Base-by-base conservation (phyloP, 805 yeast species). In the Schwanniomyces sp. region DNA sequence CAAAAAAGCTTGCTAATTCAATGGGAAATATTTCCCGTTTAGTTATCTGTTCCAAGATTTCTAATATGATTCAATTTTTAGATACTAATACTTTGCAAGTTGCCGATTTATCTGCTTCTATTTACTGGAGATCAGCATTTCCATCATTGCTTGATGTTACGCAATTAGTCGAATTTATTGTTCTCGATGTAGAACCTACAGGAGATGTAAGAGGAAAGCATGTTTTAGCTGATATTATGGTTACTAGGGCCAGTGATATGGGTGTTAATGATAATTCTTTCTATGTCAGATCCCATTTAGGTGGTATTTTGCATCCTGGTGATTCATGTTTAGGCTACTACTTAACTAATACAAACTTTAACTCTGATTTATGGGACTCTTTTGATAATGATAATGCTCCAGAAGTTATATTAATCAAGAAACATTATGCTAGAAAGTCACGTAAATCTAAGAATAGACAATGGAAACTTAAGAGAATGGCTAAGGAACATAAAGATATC, bases 401-500 rank as follows among this genome's bases (percentile, higher is more conserved):
- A 16, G 97, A 91, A 58, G 96, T 91, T 43, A 79, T 90, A 1
- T 67, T 91, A 52, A 95, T 92, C 48, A 90, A 91, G 89, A 91
- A 91, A 65, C 81, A 81, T 69, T 92, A 91, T 74, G 78, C 84
- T 40, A 85, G 96, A 76, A 86, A 85, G 74, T 76, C 82, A 41
- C 82, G 80, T 73, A 86, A 82, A 74, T 72, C 80, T 55, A 86
- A 85, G 80, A 81, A 84, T 77, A 84, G 92, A 79, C 76, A 77
- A 68, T 89, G 96, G 96, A 89, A 86, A 71, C 82, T 92, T 70
- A 88, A 88, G 84, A 87, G 98, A 79, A 91, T 92, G 97, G 98
- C 98, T 34, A 88, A 79, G 63, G 98, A 94, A 72, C 96, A 91
- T 72, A 81, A 82, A 55, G 97, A 91, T 58, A 83, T 89, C 54